These are phyloP conservation scores for Dendryphion nanum DNA, from an alignment of 2,329 filamentous ascomycete species.

Conservation along the genomic window DNA sequence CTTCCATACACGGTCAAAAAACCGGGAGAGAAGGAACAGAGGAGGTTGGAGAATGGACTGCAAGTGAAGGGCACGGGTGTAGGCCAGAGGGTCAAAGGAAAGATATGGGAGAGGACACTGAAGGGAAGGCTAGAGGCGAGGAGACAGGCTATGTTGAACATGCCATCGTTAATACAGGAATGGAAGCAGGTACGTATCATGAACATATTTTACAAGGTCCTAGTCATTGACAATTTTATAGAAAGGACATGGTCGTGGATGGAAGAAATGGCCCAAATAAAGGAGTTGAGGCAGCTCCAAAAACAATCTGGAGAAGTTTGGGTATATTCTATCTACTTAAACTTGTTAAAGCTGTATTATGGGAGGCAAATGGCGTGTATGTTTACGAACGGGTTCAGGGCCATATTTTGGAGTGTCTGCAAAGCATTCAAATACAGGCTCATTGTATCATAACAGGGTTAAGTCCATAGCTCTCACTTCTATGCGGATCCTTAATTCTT, in stretches of 20 bases:
- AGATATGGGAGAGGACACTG: slow-evolving; percentile 85
- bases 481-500: no score
- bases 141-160: slow-evolving; percentile 88
- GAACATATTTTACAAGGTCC: slow-evolving; percentile 22
- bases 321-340: no score
- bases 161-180: slow-evolving; percentile 86
- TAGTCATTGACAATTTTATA: slow-evolving; percentile 37
- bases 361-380: no score
- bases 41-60: slow-evolving; percentile 75
- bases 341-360: no score
- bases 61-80: slow-evolving; percentile 90
- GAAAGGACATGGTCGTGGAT: slow-evolving; percentile 70
- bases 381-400: no score
- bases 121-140: slow-evolving; percentile 81
- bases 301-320: no score
- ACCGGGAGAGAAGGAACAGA: slow-evolving; percentile 66
- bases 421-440: no score
- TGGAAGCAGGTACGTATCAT: slow-evolving; percentile 78
- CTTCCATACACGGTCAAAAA: slow-evolving; percentile 76
- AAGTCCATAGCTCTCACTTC: no score
- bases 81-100: slow-evolving; percentile 92
- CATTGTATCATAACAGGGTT: no score
- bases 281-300: no score
- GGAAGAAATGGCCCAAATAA: slow-evolving; percentile 68
- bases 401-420: no score